Base-by-base conservation (phyloP, 2,329 filamentous ascomycete genomes). In the Grosmannia serpens region DNA sequence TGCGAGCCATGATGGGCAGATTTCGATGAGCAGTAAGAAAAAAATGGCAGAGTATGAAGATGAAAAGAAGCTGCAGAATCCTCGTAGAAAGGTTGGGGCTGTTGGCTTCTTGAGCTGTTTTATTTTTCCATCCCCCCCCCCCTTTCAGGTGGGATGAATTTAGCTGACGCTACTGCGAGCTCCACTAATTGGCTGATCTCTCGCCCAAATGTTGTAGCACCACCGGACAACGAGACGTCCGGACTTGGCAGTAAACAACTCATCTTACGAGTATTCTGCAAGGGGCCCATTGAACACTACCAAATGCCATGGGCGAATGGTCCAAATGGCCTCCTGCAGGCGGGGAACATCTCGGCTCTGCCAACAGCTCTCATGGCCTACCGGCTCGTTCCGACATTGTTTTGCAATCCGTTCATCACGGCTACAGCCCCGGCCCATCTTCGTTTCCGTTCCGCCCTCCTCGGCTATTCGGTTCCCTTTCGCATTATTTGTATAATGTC, bases 1-100 rank as follows among this genome's bases (percentile, higher is more conserved):
- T 88, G 81, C 91, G 91, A 83, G 86, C 82, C 91, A 95, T 96
- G 70, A 70, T 89, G 82, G 77, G 68, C 68, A 67, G 67, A 38
- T 56, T 47, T 31, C 11, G n/a, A n/a, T 33, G n/a, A 24, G 26
- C 24, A 47, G 4, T 46, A n/a, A 10, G 11, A 10, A 13, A 8
- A 15, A n/a, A 13, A 26, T 27, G 26, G 17, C 6, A 7, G n/a
- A 15, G 9, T 47, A 33, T 47, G 38, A 46, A 20, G 26, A 13
- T 26, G 52, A 29, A 7, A 15, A 41, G 38, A 31, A 44, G 35
- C 35, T 31, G 29, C n/a, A 35, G 27, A 35, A 55, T 8, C n/a
- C n/a, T n/a, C 6, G 10, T 27, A 27, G 20, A 41, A 41, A 27
- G 22, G 10, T 26, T 22, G 52, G 33, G 5, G 52, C 22, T 17